Conservation (phyloP, 2,329 filamentous ascomycete genomes). For the Westerdykella sp. region DNA sequence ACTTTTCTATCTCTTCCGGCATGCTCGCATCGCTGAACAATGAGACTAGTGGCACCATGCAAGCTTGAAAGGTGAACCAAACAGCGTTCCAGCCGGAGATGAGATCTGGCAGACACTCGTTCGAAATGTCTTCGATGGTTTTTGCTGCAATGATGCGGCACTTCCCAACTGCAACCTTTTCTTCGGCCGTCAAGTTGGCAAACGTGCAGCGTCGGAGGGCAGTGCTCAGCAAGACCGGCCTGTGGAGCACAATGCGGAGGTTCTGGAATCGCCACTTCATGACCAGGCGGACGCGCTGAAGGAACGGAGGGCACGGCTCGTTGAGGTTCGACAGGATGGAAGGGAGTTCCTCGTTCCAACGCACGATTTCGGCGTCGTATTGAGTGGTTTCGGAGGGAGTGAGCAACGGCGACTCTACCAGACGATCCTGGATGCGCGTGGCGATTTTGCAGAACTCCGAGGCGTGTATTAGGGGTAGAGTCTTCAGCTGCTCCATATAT, state of each 20-base stretch:
- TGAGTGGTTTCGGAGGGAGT: conserved; percentile 59
- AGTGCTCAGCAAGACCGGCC: conserved; percentile 62
- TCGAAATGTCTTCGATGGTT: conserved; percentile 65
- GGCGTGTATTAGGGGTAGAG: conserved; percentile 67
- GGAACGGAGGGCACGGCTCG: conserved; percentile 64
- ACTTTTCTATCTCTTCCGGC: conserved; percentile 37
- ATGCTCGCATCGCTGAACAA: conserved; percentile 59
- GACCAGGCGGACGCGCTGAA: conserved; percentile 63
- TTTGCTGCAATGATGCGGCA: conserved; percentile 64
- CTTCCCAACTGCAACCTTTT: conserved; percentile 60
- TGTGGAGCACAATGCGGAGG: conserved; percentile 67
- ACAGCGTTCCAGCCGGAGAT: conserved; percentile 77
- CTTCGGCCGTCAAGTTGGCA: conserved; percentile 53
- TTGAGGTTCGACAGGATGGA: conserved; percentile 35
- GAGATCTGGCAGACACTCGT: conserved; percentile 65
- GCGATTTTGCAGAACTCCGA: conserved; percentile 75
- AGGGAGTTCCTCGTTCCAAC: conserved; percentile 67
- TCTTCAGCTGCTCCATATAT: conserved; percentile 53
- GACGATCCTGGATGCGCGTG: conserved; percentile 68
- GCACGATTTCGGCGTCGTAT: conserved; percentile 62
- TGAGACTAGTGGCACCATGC: conserved; percentile 70
- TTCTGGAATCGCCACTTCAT: conserved; percentile 83
- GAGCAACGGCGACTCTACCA: conserved; percentile 63
- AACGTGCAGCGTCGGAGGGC: conserved; percentile 50
- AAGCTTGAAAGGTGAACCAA: conserved; percentile 75